phyloP scores from a whole-genome alignment of 1,139 yeast species.

The Candida sanyaensis region DNA sequence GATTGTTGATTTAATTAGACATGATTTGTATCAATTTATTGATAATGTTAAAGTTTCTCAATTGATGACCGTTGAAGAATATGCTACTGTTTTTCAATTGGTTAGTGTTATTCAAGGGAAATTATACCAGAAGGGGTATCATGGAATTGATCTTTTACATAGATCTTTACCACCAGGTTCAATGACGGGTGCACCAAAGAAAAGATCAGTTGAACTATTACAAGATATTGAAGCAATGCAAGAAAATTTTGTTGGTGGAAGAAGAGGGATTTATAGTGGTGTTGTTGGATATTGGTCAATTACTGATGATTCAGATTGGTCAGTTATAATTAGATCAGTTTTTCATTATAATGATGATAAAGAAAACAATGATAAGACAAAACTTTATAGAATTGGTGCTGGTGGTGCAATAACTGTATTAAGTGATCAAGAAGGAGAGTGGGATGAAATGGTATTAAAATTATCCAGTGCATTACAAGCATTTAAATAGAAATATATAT shows the following conservation, averaged over 20 bases:
- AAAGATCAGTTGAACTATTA: conserved; percentile 82
- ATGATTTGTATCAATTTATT: conserved; percentile 78
- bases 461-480: conserved; percentile 76
- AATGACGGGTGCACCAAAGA: conserved; percentile 99
- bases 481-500: conserved; percentile 29
- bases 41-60: conserved; percentile 69
- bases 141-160: conserved; percentile 77
- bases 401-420: conserved; percentile 97
- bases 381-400: conserved; percentile 87
- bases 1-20: conserved; percentile 96
- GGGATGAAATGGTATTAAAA: conserved; percentile 90
- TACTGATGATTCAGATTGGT: conserved; percentile 91
- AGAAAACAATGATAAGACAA: conserved; percentile 26
- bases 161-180: conserved; percentile 95
- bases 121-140: conserved; percentile 40
- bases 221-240: conserved; percentile 50
- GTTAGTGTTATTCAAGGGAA: conserved; percentile 86
- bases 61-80: conserved; percentile 91
- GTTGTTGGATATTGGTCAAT: conserved; percentile 95
- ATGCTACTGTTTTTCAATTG: conserved; percentile 84
- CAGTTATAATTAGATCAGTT: conserved; percentile 87
- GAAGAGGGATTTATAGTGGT: conserved; percentile 92
- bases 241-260: conserved; percentile 44
- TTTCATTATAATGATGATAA: conserved; percentile 62
- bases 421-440: conserved; percentile 78